A percentile compares a stretch with the other conserved stretches of the same genome.
Conservation (phyloP, 1,284 basidiomycete species). For the Leccinum holopus region DNA sequence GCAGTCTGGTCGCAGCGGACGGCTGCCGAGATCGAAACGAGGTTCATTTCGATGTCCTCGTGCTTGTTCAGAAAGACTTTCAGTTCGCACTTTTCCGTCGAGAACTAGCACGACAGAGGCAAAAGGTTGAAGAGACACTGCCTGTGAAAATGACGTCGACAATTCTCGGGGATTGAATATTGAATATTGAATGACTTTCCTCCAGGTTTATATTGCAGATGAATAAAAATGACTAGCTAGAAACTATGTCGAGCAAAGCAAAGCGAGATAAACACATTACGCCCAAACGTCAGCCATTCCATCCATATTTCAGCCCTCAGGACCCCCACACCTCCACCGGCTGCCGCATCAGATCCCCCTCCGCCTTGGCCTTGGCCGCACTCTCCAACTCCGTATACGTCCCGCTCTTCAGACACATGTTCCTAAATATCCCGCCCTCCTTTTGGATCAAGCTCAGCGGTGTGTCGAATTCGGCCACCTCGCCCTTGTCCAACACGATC, state of each 20-base stretch:
- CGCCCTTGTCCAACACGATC: conserved; percentile 68
- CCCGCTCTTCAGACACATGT: conserved; percentile 82
- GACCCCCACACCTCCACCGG: not conserved
- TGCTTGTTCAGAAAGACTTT: no score
- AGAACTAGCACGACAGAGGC: no score
- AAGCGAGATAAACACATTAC: not conserved
- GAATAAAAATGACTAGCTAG: not conserved
- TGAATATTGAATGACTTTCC: no score
- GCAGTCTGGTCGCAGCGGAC: no score
- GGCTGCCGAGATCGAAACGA: no score
- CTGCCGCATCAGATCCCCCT: conserved; percentile 13
- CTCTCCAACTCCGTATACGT: conserved; percentile 68
- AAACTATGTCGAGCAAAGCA: not conserved
- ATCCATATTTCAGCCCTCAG: not conserved
- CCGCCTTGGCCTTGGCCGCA: conserved; percentile 52
- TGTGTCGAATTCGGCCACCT: conserved; percentile 75
- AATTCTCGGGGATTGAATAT: no score
- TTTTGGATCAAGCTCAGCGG: conserved; percentile 75
- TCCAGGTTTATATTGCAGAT: no score
- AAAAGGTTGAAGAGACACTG: no score
- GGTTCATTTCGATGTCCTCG: no score
- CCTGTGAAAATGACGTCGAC: no score
- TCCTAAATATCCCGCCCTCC: conserved; percentile 72
- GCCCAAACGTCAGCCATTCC: no score
- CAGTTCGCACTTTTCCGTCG: no score